Evolutionary conservation across 1,284 basidiomycete genomes (phyloP).

Genomic region (Psilocybe mexicana): DNA sequence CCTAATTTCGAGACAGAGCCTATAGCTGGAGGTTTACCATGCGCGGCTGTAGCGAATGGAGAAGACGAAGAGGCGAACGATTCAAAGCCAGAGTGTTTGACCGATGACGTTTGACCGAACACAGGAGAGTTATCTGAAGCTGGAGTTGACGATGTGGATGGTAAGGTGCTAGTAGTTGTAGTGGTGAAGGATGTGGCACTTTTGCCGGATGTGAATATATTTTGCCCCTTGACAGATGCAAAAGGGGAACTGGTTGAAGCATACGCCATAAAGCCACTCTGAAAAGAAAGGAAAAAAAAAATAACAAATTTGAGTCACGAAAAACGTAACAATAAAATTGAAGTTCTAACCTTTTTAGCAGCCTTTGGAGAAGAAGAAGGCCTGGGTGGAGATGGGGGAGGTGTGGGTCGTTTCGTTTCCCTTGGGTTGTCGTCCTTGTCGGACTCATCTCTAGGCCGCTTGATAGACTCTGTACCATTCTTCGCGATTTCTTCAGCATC

Average conservation of each 20-base stretch:
- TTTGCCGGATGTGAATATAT: constrained; percentile 53
- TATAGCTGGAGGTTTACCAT: constrained; percentile 52
- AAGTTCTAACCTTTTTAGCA: constrained; percentile 48
- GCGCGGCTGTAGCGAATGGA: constrained; percentile 53
- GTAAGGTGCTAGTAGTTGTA: constrained; percentile 21
- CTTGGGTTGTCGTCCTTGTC: constrained; percentile 59
- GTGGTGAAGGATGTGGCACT: constrained; percentile 29
- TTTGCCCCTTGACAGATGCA: constrained; percentile 64
- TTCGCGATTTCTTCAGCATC: constrained; percentile 28
- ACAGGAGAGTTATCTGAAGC: constrained; percentile 24
- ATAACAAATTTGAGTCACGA: constrained; percentile 10
- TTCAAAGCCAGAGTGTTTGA: constrained; percentile 61
- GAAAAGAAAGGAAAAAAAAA: neutral
- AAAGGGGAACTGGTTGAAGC: constrained; percentile 72
- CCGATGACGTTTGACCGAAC: constrained; percentile 32
- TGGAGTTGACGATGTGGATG: constrained; percentile 21
- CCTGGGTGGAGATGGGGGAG: constrained; percentile 57
- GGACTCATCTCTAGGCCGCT: constrained; percentile 55
- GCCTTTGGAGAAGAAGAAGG: constrained; percentile 34
- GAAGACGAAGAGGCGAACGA: constrained; percentile 63
- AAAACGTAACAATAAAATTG: neutral
- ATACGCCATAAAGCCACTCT: constrained; percentile 75
- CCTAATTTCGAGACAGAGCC: constrained; percentile 40
- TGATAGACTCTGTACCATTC: constrained; percentile 38
- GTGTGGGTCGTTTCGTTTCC: constrained; percentile 63